phyloP scores from a whole-genome alignment of 352 stramenopile genomes.

The Phytophthora tentaculata region DNA sequence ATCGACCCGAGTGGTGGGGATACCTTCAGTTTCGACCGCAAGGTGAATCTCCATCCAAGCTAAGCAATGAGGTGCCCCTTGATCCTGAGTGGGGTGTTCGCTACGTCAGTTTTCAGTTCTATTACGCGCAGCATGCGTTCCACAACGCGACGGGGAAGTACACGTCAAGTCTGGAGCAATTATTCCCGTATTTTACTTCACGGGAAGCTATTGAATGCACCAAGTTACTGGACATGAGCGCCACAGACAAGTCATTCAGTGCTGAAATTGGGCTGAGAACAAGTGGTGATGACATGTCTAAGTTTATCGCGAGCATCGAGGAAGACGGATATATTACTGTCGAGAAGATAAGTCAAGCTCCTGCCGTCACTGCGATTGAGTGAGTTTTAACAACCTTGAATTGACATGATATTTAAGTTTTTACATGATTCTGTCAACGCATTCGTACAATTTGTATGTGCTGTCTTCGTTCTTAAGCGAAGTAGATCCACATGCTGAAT shows the following conservation, averaged over 20 bases:
- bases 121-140: conserved; percentile 68
- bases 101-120: conserved; percentile 67
- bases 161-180: conserved; percentile 30
- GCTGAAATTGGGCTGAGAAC: conserved; percentile 22
- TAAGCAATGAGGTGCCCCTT: conserved; percentile 28
- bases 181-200: conserved; percentile 44
- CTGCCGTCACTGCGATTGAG: conserved; percentile 4
- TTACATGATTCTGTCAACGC: conserved; percentile 22
- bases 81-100: conserved; percentile 59
- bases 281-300: neutral
- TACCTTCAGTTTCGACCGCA: conserved; percentile 80
- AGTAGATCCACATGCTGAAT: conserved; percentile 67
- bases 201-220: conserved; percentile 32
- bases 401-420: conserved; percentile 24
- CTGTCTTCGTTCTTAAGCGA: conserved; percentile 30
- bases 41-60: conserved; percentile 12
- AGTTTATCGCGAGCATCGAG: conserved; percentile 30
- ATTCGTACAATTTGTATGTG: conserved; percentile 15
- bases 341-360: conserved; percentile 6
- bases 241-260: conserved; percentile 26
- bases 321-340: conserved; percentile 36
- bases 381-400: conserved; percentile 3
- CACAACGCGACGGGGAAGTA: conserved; percentile 37
- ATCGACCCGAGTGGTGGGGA: conserved; percentile 90
- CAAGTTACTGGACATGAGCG: conserved; percentile 24